Evolutionary conservation across 768 basidiomycete species (phyloP).

Genomic region (Hygrocybe punicea): DNA sequence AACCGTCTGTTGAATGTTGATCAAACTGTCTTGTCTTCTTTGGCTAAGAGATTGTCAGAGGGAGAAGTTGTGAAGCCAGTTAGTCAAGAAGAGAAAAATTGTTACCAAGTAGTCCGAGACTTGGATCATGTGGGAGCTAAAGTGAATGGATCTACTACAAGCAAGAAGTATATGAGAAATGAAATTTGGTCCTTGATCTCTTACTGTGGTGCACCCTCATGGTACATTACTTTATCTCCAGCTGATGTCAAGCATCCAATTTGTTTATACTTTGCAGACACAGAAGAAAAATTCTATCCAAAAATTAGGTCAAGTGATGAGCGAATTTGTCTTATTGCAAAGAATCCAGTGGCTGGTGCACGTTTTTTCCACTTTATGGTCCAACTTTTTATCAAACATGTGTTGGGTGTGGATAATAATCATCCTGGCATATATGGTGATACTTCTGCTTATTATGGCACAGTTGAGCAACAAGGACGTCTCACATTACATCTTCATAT

Average conservation of each 20-base stretch:
- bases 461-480: constrained; percentile 36
- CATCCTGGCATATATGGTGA: constrained; percentile 28
- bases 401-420: constrained; percentile 19
- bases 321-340: constrained; percentile 20
- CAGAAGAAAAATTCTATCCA: constrained; percentile 14
- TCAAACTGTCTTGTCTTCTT: constrained; percentile 14
- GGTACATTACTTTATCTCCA: constrained; percentile 12
- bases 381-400: constrained; percentile 21
- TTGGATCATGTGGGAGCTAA: constrained; percentile 35
- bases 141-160: constrained; percentile 26
- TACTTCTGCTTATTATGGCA: constrained; percentile 30
- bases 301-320: constrained; percentile 8
- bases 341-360: constrained; percentile 15
- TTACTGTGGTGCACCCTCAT: constrained; percentile 21
- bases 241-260: constrained; percentile 12
- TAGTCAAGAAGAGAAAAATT: constrained; percentile 32
- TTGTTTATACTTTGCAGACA: constrained; percentile 29
- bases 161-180: constrained; percentile 19
- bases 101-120: constrained; percentile 32
- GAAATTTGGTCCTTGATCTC: constrained; percentile 18
- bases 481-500: constrained; percentile 39
- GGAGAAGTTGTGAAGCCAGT: constrained; percentile 24
- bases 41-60: constrained; percentile 19
- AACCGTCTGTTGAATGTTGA: constrained; percentile 21
- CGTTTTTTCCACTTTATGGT: constrained; percentile 27